These are phyloP conservation scores for Fusarium tuaranense DNA, from an alignment of 2,329 filamentous ascomycete genomes.

Conservation along the genomic window DNA sequence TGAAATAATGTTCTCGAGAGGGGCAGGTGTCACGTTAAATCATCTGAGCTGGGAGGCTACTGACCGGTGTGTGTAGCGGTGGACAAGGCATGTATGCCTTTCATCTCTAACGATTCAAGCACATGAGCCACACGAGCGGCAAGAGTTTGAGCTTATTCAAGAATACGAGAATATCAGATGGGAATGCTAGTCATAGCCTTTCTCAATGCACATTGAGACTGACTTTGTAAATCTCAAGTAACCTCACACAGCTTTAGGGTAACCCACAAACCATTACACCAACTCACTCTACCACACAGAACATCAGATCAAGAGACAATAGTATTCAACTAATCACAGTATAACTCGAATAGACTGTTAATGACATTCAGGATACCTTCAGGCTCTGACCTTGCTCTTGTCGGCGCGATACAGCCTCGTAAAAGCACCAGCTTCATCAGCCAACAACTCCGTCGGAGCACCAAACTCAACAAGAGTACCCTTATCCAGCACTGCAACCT, in stretches of 20 bases:
- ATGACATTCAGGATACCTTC: rapidly evolving
- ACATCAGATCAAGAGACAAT: not conserved
- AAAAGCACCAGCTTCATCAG: conserved; percentile 36
- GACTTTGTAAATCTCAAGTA: not conserved
- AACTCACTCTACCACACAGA: not conserved
- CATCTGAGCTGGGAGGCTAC: not conserved
- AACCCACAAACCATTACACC: not conserved
- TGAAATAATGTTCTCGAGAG: not conserved
- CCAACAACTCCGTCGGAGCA: conserved; percentile 39
- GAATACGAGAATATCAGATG: not conserved
- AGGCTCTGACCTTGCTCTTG: conserved; percentile 16
- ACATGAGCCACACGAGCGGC: not conserved
- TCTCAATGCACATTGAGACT: not conserved
- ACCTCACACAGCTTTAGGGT: not conserved
- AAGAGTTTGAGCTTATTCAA: not conserved
- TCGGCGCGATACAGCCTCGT: conserved; percentile 40
- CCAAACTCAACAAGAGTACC: conserved; percentile 47
- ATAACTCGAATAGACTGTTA: too few species aligned
- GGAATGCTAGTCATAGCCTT: not conserved
- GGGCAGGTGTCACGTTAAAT: not conserved
- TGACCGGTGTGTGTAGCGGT: too few species aligned
- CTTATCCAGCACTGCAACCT: conserved; percentile 47
- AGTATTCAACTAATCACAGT: not conserved
- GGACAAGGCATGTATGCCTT: not conserved
- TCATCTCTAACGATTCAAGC: not conserved